Percentiles rank a stretch among this genome's conserved stretches.
Evolutionary conservation across 371 early-diverging fungal genomes (phyloP).

Genomic region (Mortierella sp.): DNA sequence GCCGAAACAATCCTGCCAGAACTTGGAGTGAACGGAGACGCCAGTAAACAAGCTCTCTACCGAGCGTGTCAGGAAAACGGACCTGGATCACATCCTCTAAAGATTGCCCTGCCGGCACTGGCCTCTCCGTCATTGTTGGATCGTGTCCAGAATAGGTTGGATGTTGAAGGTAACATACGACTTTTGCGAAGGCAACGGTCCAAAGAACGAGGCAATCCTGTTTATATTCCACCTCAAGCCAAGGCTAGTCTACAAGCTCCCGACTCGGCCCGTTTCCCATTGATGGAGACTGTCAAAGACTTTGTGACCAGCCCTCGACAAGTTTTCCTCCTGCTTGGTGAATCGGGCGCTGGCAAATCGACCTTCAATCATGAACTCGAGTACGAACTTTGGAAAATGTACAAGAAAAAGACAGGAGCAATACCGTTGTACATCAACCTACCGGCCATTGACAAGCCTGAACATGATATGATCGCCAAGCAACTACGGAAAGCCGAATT

Average conservation of each 20-base stretch:
- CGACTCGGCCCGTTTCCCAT: background rate
- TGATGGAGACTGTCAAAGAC: slow-evolving; percentile 1
- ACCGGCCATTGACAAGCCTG: slow-evolving; percentile 2
- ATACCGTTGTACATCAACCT: slow-evolving; percentile 12
- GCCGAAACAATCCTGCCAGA: background rate
- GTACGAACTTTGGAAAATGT: background rate
- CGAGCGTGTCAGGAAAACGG: background rate
- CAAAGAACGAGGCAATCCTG: background rate
- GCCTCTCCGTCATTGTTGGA: background rate
- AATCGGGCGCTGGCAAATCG: slow-evolving; percentile 19
- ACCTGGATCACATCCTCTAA: background rate
- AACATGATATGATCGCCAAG: slow-evolving; percentile 5
- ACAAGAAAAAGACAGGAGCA: background rate
- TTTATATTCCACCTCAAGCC: slow-evolving; percentile 7
- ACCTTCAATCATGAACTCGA: slow-evolving; percentile 13
- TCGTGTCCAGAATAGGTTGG: slow-evolving; percentile 7
- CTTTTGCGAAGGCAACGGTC: background rate
- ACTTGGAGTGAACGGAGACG: background rate
- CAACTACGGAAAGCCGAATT: background rate
- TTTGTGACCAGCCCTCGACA: slow-evolving; percentile 1
- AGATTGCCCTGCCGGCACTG: background rate
- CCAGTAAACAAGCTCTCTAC: background rate
- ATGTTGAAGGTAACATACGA: background rate
- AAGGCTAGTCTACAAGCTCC: background rate
- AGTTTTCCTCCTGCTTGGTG: slow-evolving; percentile 16